phyloP scores from a whole-genome alignment of 495 filamentous ascomycete species.

The Talaromyces liani region DNA sequence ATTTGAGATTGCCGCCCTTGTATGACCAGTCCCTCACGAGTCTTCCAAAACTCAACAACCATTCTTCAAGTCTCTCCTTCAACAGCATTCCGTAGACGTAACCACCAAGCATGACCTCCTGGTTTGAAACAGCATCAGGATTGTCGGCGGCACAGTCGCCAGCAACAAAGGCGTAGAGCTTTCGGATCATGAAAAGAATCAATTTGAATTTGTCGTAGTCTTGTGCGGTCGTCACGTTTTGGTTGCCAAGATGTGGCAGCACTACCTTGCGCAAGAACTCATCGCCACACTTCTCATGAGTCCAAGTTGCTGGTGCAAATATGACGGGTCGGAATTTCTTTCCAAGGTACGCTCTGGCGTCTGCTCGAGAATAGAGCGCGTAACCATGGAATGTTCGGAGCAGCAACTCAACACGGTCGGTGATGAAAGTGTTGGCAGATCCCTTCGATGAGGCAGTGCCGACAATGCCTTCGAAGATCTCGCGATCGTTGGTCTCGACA shows the following conservation, averaged over 20 bases:
- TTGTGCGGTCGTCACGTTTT: conserved; percentile 71
- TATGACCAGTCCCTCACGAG: conserved; percentile 62
- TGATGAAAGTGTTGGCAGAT: conserved; percentile 82
- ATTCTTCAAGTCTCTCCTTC: conserved; percentile 90
- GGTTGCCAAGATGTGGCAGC: conserved; percentile 78
- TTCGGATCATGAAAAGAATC: conserved; percentile 92
- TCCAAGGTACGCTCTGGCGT: conserved; percentile 77
- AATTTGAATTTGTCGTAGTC: conserved; percentile 89
- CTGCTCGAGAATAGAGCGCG: conserved; percentile 64
- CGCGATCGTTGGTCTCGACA: conserved; percentile 89
- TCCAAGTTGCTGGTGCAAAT: conserved; percentile 68
- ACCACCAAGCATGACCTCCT: conserved; percentile 86
- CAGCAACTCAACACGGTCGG: conserved; percentile 86
- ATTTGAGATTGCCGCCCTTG: conserved; percentile 52
- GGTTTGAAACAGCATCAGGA: conserved; percentile 89
- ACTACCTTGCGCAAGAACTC: conserved; percentile 88
- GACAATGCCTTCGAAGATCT: conserved; percentile 87
- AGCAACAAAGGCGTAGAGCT: conserved; percentile 85
- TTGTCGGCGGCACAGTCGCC: conserved; percentile 92
- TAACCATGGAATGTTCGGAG: conserved; percentile 90
- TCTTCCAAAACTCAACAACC: conserved; percentile 58
- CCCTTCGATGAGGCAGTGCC: conserved; percentile 66
- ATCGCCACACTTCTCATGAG: conserved; percentile 77
- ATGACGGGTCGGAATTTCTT: conserved; percentile 84
- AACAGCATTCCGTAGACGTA: conserved; percentile 92